Percentiles rank a stretch among this genome's conserved stretches.
Conservation (phyloP, 2,329 filamentous ascomycete species). For the Dactylellina sp. region DNA sequence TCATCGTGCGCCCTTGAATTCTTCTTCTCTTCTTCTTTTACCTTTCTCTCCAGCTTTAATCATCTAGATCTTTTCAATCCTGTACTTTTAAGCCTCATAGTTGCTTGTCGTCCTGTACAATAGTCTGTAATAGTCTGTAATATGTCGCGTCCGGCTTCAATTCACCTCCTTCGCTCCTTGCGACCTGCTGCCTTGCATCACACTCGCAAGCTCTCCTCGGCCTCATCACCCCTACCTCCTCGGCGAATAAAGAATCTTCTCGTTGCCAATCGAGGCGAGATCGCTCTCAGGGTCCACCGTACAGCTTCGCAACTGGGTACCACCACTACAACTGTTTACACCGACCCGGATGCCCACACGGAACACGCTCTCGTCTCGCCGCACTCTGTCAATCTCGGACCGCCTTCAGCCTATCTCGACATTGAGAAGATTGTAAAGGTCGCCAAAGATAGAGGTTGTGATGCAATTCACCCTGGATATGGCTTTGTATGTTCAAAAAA, state of each 20-base stretch:
- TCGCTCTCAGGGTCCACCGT: conserved; percentile 89
- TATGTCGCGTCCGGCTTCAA: conserved; percentile 47
- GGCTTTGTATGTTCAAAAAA: conserved; percentile 65
- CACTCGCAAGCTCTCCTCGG: conserved; percentile 31
- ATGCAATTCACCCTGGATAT: conserved; percentile 95
- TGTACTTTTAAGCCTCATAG: conserved; percentile 11
- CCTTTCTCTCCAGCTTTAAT: not conserved
- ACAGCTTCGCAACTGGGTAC: conserved; percentile 91
- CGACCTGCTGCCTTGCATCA: conserved; percentile 1
- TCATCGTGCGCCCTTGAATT: not conserved
- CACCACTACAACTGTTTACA: conserved; percentile 92
- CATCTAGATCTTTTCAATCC: not conserved
- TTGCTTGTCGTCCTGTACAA: not conserved
- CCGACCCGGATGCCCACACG: conserved; percentile 84
- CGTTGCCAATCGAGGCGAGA: conserved; percentile 97
- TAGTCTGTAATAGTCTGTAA: conserved; percentile 21
- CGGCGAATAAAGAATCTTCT: conserved; percentile 73
- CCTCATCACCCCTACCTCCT: not conserved
- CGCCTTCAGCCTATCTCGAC: conserved; percentile 88
- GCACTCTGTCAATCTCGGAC: conserved; percentile 84
- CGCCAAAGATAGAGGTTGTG: conserved; percentile 85
- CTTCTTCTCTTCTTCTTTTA: not conserved
- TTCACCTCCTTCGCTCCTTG: conserved; percentile 48
- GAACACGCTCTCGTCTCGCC: conserved; percentile 90
- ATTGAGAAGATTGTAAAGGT: conserved; percentile 90